phyloP scores from a whole-genome alignment of 2,329 filamentous ascomycete species.

The Fusarium aywerte region DNA sequence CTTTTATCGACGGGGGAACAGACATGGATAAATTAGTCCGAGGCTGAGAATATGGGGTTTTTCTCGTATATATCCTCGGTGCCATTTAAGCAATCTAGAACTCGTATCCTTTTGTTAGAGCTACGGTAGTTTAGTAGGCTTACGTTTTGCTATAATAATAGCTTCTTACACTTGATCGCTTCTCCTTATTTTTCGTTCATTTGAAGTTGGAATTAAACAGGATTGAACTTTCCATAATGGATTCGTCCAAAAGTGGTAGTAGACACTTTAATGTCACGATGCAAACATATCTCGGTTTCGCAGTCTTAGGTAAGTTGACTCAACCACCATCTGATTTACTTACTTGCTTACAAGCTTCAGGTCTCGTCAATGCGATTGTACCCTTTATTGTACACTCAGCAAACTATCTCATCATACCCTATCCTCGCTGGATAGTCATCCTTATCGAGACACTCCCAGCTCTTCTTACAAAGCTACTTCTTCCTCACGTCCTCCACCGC shows the following conservation, averaged over 20 bases:
- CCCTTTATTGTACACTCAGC: conserved; percentile 48
- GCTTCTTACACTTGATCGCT: neutral
- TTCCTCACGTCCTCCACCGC: conserved; percentile 46
- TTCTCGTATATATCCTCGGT: neutral
- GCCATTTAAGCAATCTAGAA: neutral
- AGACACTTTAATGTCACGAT: conserved; percentile 25
- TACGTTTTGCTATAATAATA: conserved; percentile 3
- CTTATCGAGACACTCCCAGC: conserved; percentile 49
- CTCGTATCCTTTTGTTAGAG: neutral
- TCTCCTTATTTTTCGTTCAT: neutral
- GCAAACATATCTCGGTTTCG: conserved; percentile 43
- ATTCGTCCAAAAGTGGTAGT: neutral
- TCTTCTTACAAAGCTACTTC: conserved; percentile 45
- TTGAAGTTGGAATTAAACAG: neutral
- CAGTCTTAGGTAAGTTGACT: conserved; percentile 39
- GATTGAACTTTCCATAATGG: conserved; percentile 6
- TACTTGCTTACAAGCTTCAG: conserved; percentile 36
- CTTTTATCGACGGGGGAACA: too few relatives aligned
- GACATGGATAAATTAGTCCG: neutral
- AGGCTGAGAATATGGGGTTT: neutral
- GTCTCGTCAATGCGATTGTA: conserved; percentile 47
- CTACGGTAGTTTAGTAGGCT: neutral
- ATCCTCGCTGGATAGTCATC: conserved; percentile 47
- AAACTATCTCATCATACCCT: conserved; percentile 52
- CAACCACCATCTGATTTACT: neutral